Evolutionary conservation across 208 protist species (phyloP), one percentile per base, ranked within the genome.

Genomic region (Trypanosoma cruzi): DNA sequence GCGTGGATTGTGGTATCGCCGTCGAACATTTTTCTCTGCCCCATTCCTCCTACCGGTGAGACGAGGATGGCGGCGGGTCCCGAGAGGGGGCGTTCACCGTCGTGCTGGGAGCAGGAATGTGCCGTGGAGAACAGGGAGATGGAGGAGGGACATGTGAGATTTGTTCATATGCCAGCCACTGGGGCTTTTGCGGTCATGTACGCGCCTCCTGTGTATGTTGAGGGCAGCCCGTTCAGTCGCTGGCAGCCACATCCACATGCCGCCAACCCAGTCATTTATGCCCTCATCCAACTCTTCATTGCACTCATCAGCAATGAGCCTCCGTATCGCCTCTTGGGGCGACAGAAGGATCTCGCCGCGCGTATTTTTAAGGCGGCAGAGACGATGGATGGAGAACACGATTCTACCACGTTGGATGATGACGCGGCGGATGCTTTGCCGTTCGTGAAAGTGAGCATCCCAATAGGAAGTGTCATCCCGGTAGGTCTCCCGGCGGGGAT

Each of bases 211-310:
- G 24, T 71, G 50, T 78, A 66, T 66, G 57, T 75, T 37, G 59
- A 85, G 68, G 70, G 60, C 28, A 62, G 77, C 7, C 61, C 50
- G 14, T 74, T 63, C 36, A 90, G 77, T 59, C 84, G 88, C 4
- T 94, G 88, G 88, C 42, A 71, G 28, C 83, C 88, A 18, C 88
- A 89, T 50, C 83, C 82, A 20, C 71, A 80, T 14, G 88, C 88
- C 16, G 62, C 68, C 13, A 81, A 73, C 26, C 75, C 85, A 0
- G 59, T 73, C 0, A 85, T 75, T 72, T 94, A 91, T 74, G 83
- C 63, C 2, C 62, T 91, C 16, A 80, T 67, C 36, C 81, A 89
- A 70, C 71, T 94, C 10, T 68, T 90, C 20, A 63, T 94, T n/a
- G 78, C 80, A 0, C 49, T 91, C 28, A 7, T 85, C 26, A 88